Evolutionary conservation across 1,284 basidiomycete species (phyloP), one percentile per base, ranked within the genome.

Genomic region (Vanrija sp.): DNA sequence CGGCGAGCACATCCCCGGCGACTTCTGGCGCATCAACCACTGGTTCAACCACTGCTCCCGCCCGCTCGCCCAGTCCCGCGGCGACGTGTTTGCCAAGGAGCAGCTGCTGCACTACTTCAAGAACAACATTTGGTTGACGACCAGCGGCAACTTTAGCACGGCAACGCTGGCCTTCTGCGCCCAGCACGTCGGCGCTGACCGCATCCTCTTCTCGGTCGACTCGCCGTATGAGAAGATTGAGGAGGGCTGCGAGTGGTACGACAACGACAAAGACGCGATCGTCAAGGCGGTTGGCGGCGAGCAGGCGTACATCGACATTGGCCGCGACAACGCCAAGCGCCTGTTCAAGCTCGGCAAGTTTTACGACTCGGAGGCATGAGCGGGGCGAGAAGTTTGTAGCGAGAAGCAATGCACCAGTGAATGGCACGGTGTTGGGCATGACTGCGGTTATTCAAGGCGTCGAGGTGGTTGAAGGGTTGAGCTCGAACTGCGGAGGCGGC

Each of bases 211-310:
- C 62, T 70, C 70, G 6, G 67, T 70, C 58, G 70, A 72, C 65
- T 70, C 68, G 53, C 70, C 70, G 6, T 72, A 70, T 56, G 70
- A 72, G 52, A 61, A 63, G 52, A 69, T 72, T 36, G 70, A 72
- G 44, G 59, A 60, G 19, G 70, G 66, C 7, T 71, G 67, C 60
- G 59, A 53, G 38, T 72, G 70, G 70, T 70, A 68, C 56, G 63
- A 66, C 52, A 43, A 44, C 38, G 43, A 59, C 35, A 41, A 31
- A 37, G 45, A 55, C 25, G 27, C 38, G 27, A 56, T 59, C 39
- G 43, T 45, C 27, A 38, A 53, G 51, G 57, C 57, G 10, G 51
- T 59, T 18, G 57, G 57, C 12, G 47, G 51, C 18, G 57, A 59
- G 45, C 42, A 53, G 51, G 54, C 51, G 8, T 56, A 59, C 45